Evolutionary conservation across 2,329 filamentous ascomycete species (phyloP).

Genomic region (Epichloe aotearoae): DNA sequence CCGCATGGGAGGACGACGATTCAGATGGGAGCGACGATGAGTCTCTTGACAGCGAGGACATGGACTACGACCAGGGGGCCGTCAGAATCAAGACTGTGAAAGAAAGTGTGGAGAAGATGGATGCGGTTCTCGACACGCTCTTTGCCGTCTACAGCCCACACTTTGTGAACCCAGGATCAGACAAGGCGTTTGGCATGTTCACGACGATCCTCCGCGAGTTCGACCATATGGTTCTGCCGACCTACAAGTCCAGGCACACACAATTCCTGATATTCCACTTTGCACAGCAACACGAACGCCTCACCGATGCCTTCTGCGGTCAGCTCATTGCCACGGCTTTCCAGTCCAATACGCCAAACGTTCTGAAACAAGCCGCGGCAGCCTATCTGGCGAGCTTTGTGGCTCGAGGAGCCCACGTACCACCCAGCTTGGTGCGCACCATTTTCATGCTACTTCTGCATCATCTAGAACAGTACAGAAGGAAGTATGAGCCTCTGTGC

Average conservation of each 20-base stretch:
- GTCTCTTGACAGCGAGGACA: constrained; percentile 57
- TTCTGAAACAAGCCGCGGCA: constrained; percentile 71
- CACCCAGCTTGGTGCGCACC: constrained; percentile 60
- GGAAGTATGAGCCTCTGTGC: constrained; percentile 58
- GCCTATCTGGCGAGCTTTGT: constrained; percentile 93
- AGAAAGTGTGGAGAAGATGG: constrained; percentile 80
- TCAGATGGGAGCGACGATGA: constrained; percentile 54
- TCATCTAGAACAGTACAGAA: constrained; percentile 64
- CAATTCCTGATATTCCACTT: constrained; percentile 97
- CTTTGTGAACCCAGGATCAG: constrained; percentile 55
- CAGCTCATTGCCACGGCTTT: constrained; percentile 43
- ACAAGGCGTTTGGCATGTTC: constrained; percentile 58
- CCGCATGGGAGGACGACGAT: constrained; percentile 35
- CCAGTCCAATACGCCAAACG: constrained; percentile 52
- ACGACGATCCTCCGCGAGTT: constrained; percentile 77
- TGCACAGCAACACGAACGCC: constrained; percentile 63
- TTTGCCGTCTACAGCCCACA: constrained; percentile 70
- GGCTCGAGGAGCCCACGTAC: constrained; percentile 73
- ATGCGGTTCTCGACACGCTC: constrained; percentile 74
- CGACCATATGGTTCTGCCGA: constrained; percentile 74
- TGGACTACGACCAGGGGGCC: constrained; percentile 49
- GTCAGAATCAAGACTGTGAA: constrained; percentile 58
- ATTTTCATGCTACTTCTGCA: constrained; percentile 69
- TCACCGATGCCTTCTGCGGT: constrained; percentile 73
- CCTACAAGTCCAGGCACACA: constrained; percentile 81